Evolutionary conservation across 768 basidiomycete genomes (phyloP), one percentile per base, ranked within the genome.

Genomic region (Tulasnella sp.): DNA sequence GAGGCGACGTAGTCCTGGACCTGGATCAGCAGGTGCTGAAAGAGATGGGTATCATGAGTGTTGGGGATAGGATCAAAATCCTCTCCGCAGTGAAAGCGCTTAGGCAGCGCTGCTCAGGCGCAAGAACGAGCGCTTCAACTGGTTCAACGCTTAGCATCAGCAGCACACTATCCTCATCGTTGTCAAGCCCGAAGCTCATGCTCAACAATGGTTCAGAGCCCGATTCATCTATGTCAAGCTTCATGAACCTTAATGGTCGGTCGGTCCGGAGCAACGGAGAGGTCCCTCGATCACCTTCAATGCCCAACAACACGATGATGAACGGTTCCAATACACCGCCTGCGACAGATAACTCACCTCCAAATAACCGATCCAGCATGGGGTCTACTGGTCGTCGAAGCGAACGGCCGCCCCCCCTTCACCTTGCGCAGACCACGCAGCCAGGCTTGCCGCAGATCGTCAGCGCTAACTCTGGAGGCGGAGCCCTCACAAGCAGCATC

Each of bases 31-130:
- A 75, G 5, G 85, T 83, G 1, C 73, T 99, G 51, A 89, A 85
- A 69, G 96, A 99, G 72, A 88, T 98, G 82, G 87, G 87, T 13
- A 80, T 99, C 27, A 66, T 76, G 30, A 90, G 86, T 71, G 85
- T 99, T 43, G 96, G 96, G 10, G 96, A 99, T 71, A 76, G 94
- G 51, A 81, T 97, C 7, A 80, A 90, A 68, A 86, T 99, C 51
- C 67, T 91, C 19, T 86, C 82, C 60, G 95, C 84, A 1, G 86
- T 99, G 61, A 93, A 92, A 68, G 69, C 74, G 4, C 76, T 98
- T 15, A 76, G 94, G 32, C 78, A 80, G 64, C 78, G 77, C 63
- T 83, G 81, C 50, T 41, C 58, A 0, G 60, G 66, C 42, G 30
- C 48, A 38, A 26, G 49, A 56, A n/a, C n/a, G 64, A 56, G 44